Evolutionary conservation across 1,139 yeast species (phyloP).

Genomic region (Candida anutae): DNA sequence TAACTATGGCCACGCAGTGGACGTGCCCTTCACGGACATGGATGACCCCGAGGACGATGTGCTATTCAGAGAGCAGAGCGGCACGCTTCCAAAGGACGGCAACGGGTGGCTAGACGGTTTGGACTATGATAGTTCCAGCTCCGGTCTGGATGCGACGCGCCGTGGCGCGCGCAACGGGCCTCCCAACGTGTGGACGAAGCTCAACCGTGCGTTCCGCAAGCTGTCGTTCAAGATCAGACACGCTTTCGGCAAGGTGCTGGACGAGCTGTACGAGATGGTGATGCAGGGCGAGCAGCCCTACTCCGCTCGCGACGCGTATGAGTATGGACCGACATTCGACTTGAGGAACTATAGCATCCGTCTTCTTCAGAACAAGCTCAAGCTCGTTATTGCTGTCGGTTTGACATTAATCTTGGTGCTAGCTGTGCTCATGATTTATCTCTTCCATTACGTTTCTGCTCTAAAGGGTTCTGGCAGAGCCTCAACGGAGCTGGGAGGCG

Average conservation of each 20-base stretch:
- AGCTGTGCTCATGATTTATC: conserved; percentile 4
- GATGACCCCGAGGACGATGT: conserved; percentile 48
- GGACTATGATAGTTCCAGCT: conserved; percentile 15
- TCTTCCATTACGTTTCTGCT: conserved; percentile 1
- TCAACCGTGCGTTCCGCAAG: background rate
- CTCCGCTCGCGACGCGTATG: conserved; percentile 3
- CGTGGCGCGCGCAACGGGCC: background rate
- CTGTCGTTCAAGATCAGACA: background rate
- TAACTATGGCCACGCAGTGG: conserved; percentile 31
- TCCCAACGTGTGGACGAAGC: background rate
- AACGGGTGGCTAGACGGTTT: conserved; percentile 12
- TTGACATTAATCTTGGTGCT: conserved; percentile 3
- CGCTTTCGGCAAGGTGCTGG: background rate
- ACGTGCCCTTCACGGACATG: conserved; percentile 51
- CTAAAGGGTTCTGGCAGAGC: background rate
- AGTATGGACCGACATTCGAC: conserved; percentile 6
- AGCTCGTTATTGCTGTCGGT: conserved; percentile 6
- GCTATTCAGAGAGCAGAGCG: conserved; percentile 15
- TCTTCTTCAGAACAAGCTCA: conserved; percentile 12
- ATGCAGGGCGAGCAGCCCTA: conserved; percentile 5
- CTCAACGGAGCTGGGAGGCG: conserved; percentile 2
- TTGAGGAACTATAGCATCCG: conserved; percentile 23
- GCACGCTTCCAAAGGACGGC: conserved; percentile 3
- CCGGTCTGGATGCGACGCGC: background rate
- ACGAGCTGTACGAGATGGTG: conserved; percentile 7